phyloP scores from a whole-genome alignment of 371 early-diverging fungal species.

The Lichtheimia hyalospora region DNA sequence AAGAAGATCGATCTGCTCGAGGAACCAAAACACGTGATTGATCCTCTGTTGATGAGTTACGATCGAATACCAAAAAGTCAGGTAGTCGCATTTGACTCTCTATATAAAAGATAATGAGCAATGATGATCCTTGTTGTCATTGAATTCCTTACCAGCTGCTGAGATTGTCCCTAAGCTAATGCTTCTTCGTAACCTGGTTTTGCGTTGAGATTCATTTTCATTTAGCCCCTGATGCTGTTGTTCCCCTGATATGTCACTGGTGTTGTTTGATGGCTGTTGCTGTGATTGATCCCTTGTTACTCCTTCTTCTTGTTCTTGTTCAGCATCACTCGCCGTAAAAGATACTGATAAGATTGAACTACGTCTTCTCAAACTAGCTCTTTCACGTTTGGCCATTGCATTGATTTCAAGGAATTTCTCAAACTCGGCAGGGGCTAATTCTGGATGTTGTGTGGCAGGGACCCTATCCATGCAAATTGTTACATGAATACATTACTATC shows the following conservation, averaged over 20 bases:
- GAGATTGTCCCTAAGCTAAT: conserved; percentile 36
- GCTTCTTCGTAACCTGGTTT: conserved; percentile 40
- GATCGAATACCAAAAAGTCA: conserved; percentile 46
- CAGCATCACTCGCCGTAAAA: conserved; percentile 42
- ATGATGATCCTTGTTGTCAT: neutral
- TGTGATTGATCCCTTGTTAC: conserved; percentile 11
- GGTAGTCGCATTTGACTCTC: conserved; percentile 24
- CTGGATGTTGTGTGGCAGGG: conserved; percentile 63
- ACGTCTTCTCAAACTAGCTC: conserved; percentile 35
- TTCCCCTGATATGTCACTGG: conserved; percentile 3
- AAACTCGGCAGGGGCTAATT: conserved; percentile 61
- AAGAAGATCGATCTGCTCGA: conserved; percentile 43
- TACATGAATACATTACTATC: neutral
- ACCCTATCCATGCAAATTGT: conserved; percentile 38
- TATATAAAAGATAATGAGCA: conserved; percentile 2
- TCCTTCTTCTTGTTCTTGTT: conserved; percentile 25
- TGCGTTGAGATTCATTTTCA: conserved; percentile 16
- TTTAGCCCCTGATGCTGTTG: neutral
- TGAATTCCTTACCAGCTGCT: conserved; percentile 32
- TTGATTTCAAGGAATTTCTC: conserved; percentile 47
- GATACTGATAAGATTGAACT: conserved; percentile 52
- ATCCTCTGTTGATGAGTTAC: conserved; percentile 52
- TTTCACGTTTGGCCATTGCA: conserved; percentile 32
- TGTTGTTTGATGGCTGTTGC: neutral
- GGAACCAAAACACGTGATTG: conserved; percentile 48